Conservation (phyloP, 2,329 filamentous ascomycete species). For the Xylaria polymorpha region DNA sequence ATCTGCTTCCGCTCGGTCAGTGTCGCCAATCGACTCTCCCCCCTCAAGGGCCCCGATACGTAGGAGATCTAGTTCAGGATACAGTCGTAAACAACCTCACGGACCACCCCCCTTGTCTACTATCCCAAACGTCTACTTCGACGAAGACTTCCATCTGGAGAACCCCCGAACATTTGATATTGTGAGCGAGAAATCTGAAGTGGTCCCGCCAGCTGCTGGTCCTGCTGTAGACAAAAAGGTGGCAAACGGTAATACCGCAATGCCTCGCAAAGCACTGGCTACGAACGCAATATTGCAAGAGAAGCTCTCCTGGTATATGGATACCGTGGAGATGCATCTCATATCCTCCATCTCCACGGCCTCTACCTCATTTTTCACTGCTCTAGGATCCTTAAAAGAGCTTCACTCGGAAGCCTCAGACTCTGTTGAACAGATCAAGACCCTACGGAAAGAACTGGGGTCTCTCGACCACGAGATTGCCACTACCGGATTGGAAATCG, state of each 20-base stretch:
- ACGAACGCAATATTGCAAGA: constrained; percentile 98
- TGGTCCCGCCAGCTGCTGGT: constrained; percentile 77
- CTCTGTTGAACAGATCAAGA: constrained; percentile 87
- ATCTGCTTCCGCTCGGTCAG: constrained; percentile 60
- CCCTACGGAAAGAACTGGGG: constrained; percentile 80
- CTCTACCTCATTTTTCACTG: constrained; percentile 95
- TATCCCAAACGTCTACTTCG: constrained; percentile 93
- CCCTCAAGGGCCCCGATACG: constrained; percentile 48
- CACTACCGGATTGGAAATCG: constrained; percentile 83
- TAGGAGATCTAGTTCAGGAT: constrained; percentile 60
- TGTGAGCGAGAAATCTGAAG: constrained; percentile 94
- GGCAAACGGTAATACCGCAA: constrained; percentile 67
- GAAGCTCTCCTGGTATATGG: constrained; percentile 99
- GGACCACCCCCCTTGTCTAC: constrained; percentile 89
- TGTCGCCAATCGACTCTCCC: constrained; percentile 62
- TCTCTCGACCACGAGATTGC: constrained; percentile 89
- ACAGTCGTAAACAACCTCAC: constrained; percentile 70
- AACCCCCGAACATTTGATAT: constrained; percentile 97
- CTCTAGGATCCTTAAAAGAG: constrained; percentile 88
- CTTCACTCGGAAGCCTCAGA: constrained; percentile 92
- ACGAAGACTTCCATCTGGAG: constrained; percentile 93
- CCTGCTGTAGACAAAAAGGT: constrained; percentile 64
- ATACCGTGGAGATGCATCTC: constrained; percentile 96
- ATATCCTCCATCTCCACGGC: constrained; percentile 97
- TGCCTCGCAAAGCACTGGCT: constrained; percentile 85